These are phyloP conservation scores for Fagopyrum homotropicum DNA, from an alignment of 148 eudicot species.

Conservation along the genomic window DNA sequence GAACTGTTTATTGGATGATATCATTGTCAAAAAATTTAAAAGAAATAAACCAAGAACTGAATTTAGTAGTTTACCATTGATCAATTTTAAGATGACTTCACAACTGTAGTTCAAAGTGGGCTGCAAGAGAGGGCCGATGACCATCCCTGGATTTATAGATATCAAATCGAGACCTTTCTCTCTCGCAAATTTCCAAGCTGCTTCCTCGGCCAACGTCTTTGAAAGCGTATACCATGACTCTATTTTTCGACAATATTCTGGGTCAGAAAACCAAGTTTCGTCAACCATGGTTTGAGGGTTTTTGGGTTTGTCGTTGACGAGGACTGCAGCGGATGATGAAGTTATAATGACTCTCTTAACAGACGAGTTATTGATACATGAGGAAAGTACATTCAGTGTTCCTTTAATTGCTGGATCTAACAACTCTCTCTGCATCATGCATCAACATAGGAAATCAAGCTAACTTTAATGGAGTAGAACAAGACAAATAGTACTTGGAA, in stretches of 20 bases:
- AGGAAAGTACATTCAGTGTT: constrained; percentile 39
- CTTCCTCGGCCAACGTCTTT: constrained; percentile 40
- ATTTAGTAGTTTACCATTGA: no score
- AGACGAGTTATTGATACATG: constrained; percentile 29
- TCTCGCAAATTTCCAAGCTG: constrained; percentile 38
- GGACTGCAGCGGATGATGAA: constrained; percentile 34
- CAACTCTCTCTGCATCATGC: constrained; percentile 26
- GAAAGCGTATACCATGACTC: constrained; percentile 33
- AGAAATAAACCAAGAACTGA: no score
- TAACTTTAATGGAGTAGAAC: not conserved
- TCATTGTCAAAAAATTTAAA: no score
- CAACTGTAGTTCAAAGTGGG: constrained; percentile 22
- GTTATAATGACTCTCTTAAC: constrained; percentile 36
- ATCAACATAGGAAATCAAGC: not conserved
- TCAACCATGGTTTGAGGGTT: constrained; percentile 32
- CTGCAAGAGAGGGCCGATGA: constrained; percentile 43
- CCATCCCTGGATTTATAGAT: constrained; percentile 26
- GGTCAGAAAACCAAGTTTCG: constrained; percentile 39
- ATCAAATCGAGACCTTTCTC: constrained; percentile 38
- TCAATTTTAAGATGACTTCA: not conserved
- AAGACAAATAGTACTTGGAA: no score
- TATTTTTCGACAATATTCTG: constrained; percentile 8
- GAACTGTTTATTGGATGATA: no score
- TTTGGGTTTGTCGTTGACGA: constrained; percentile 18
- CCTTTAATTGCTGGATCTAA: constrained; percentile 43